Evolutionary conservation across 2,329 filamentous ascomycete species (phyloP).

Genomic region (Rhynchosporium secalis): DNA sequence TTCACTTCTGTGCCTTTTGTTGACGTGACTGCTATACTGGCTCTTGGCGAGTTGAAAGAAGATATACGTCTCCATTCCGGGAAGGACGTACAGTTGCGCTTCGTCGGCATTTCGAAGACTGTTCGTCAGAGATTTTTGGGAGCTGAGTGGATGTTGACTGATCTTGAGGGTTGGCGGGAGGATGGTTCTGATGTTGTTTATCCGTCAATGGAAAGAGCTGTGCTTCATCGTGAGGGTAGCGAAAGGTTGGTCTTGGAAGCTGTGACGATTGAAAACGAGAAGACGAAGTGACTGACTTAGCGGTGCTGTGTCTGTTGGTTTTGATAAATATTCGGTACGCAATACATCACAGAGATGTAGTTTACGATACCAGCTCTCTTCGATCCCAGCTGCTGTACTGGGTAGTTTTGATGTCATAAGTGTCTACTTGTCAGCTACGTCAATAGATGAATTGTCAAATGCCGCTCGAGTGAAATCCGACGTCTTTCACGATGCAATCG

Average conservation of each 20-base stretch:
- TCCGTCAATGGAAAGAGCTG: constrained; percentile 16
- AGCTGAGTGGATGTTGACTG: constrained; percentile 13
- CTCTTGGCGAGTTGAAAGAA: constrained; percentile 24
- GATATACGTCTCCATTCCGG: constrained; percentile 22
- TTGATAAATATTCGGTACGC: neutral
- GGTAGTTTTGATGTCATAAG: no score
- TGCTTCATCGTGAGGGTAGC: constrained; percentile 12
- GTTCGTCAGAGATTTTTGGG: constrained; percentile 20
- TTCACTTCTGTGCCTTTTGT: constrained; percentile 24
- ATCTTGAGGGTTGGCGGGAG: constrained; percentile 16
- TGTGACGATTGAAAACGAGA: constrained; percentile 13
- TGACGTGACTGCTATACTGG: constrained; percentile 23
- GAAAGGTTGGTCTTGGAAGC: constrained; percentile 11
- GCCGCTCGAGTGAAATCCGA: no score
- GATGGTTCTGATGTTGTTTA: constrained; percentile 17
- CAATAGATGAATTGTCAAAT: no score
- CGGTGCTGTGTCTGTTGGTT: neutral
- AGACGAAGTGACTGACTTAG: neutral
- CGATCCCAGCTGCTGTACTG: no score
- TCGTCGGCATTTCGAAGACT: constrained; percentile 23
- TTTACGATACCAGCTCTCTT: neutral
- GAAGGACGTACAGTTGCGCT: constrained; percentile 23
- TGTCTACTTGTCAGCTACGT: no score
- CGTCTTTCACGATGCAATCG: no score
- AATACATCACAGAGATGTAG: neutral